These are phyloP conservation scores for Carpinus viminea DNA, from an alignment of 306 rosid species.

Conservation along the genomic window DNA sequence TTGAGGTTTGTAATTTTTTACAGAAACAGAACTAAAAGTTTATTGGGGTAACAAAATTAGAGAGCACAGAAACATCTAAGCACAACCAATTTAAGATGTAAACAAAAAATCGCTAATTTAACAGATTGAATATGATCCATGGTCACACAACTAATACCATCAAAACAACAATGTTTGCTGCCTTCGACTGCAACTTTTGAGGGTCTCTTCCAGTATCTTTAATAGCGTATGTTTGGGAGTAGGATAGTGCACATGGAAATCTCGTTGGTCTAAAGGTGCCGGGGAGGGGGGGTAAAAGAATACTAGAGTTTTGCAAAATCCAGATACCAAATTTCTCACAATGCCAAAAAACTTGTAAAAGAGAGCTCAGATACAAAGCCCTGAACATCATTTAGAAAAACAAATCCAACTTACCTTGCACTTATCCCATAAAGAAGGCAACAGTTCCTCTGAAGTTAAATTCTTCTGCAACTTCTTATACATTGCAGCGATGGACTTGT, in stretches of 20 bases:
- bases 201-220: not conserved
- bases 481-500: constrained; percentile 79
- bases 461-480: constrained; percentile 95
- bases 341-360: not conserved
- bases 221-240: no score
- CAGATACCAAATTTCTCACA: not conserved
- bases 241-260: not conserved
- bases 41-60: not conserved
- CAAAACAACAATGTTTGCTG: not conserved
- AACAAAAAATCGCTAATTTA: not conserved
- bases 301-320: not conserved
- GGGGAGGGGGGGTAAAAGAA: not conserved
- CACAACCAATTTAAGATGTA: not conserved
- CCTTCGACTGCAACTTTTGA: not conserved
- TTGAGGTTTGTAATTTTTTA: no score
- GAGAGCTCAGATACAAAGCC: not conserved
- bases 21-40: not conserved
- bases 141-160: not conserved
- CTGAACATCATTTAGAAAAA: not conserved
- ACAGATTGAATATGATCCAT: not conserved
- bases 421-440: constrained; percentile 97
- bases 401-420: constrained; percentile 74
- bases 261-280: not conserved
- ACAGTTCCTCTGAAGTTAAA: constrained; percentile 89
- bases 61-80: not conserved